These are phyloP conservation scores for Pyrenophora seminiperda DNA, from an alignment of 2,329 filamentous ascomycete species.

Conservation along the genomic window DNA sequence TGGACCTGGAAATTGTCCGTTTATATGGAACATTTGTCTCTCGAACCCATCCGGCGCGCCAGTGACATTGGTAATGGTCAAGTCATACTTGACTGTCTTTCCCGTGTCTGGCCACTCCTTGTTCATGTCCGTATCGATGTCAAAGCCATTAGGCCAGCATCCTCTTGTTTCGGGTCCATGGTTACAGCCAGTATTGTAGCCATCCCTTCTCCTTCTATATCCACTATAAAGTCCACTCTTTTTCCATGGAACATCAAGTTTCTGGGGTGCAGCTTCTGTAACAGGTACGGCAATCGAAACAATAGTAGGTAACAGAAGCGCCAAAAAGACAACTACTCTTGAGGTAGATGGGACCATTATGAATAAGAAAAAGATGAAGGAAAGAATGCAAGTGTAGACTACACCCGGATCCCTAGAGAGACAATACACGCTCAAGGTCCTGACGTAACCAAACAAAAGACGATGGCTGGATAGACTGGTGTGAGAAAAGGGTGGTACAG, in stretches of 20 bases:
- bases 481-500: slow-evolving; percentile 22
- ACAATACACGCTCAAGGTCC: slow-evolving; percentile 2
- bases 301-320: slow-evolving; percentile 22
- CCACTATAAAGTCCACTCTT: slow-evolving; percentile 20
- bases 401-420: slow-evolving; percentile 3
- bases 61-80: slow-evolving; percentile 52
- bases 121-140: slow-evolving; percentile 53
- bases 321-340: slow-evolving; percentile 14
- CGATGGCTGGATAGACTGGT: slow-evolving; percentile 13
- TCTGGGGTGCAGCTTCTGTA: slow-evolving; percentile 16
- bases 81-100: slow-evolving; percentile 50
- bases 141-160: slow-evolving; percentile 41
- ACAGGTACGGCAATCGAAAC: slow-evolving; percentile 25
- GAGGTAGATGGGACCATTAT: slow-evolving; percentile 16
- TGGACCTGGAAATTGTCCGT: slow-evolving; percentile 56
- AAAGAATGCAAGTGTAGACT: slow-evolving; percentile 14
- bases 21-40: slow-evolving; percentile 50
- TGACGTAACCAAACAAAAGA: slow-evolving; percentile 15
- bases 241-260: slow-evolving; percentile 30
- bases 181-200: slow-evolving; percentile 23
- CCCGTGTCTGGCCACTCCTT: slow-evolving; percentile 51
- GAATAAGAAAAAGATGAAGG: slow-evolving; percentile 7
- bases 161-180: slow-evolving; percentile 31
- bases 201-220: slow-evolving; percentile 13
- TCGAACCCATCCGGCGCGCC: slow-evolving; percentile 54